Evolutionary conservation across 495 filamentous ascomycete genomes (phyloP).

Genomic region (Penicillium arizonense): DNA sequence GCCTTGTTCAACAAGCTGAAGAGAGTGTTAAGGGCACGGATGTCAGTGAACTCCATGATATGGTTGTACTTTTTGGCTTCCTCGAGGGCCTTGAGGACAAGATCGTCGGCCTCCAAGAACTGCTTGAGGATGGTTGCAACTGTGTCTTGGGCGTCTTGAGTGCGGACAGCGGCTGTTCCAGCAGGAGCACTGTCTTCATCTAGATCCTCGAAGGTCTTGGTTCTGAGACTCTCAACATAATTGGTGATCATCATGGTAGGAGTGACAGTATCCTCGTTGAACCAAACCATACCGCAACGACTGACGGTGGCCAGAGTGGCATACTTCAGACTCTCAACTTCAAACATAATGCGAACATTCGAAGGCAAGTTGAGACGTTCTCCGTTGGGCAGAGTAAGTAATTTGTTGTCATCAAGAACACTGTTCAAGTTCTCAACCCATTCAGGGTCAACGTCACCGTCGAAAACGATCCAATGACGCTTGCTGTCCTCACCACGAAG

Average conservation of each 20-base stretch:
- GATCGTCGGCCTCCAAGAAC: conserved; percentile 71
- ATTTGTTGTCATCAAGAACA: conserved; percentile 97
- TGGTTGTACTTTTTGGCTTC: conserved; percentile 79
- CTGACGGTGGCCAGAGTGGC: conserved; percentile 95
- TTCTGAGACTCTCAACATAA: conserved; percentile 80
- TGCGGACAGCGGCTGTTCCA: conserved; percentile 74
- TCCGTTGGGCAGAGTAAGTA: conserved; percentile 93
- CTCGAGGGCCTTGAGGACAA: conserved; percentile 72
- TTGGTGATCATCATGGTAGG: conserved; percentile 88
- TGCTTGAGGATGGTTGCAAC: conserved; percentile 75
- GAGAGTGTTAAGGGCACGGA: conserved; percentile 85
- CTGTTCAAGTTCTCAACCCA: conserved; percentile 99
- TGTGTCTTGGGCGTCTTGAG: conserved; percentile 70
- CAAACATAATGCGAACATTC: conserved; percentile 99
- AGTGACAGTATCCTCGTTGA: conserved; percentile 95
- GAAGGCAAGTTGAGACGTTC: conserved; percentile 91
- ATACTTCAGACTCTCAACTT: conserved; percentile 98
- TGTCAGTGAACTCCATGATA: conserved; percentile 96
- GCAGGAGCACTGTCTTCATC: conserved; percentile 85
- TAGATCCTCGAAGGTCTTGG: conserved; percentile 83
- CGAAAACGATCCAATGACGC: conserved; percentile 98
- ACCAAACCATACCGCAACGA: conserved; percentile 99
- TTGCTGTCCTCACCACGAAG: conserved; percentile 94
- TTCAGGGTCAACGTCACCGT: conserved; percentile 97
- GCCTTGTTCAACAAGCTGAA: conserved; percentile 94